Evolutionary conservation across 345 rosid genomes (phyloP).

Genomic region (Aegle marmelos): DNA sequence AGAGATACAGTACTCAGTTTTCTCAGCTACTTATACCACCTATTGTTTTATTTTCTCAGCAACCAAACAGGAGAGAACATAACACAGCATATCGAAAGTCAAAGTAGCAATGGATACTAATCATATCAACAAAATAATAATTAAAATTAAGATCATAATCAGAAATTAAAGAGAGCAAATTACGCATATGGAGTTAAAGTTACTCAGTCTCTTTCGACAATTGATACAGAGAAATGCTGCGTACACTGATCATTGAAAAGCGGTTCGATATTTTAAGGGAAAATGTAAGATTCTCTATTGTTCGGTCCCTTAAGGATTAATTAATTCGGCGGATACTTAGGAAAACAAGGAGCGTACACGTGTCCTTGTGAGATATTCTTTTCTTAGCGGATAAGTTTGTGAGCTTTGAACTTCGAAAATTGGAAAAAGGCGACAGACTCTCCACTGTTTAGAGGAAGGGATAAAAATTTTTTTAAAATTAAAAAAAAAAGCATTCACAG

Average conservation of each 20-base stretch:
- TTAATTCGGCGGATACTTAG: neutral
- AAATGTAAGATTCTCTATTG: no score
- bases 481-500: no score
- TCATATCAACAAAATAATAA: neutral
- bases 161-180: neutral
- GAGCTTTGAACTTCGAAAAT: neutral
- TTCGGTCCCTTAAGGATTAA: neutral
- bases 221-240: neutral
- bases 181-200: neutral
- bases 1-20: neutral
- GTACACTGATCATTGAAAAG: neutral
- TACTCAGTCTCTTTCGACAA: neutral
- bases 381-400: neutral
- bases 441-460: no score
- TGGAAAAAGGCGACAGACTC: no score
- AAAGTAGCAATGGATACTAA: neutral
- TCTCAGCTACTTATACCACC: neutral
- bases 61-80: neutral
- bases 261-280: neutral
- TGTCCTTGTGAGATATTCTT: slow-evolving; percentile 4
- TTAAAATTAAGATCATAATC: neutral
- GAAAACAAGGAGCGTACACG: slow-evolving; percentile 7
- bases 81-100: neutral
- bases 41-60: neutral
- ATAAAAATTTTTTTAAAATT: no score